Evolutionary conservation across 2,329 filamentous ascomycete species (phyloP).

Genomic region (Fusarium sp.): DNA sequence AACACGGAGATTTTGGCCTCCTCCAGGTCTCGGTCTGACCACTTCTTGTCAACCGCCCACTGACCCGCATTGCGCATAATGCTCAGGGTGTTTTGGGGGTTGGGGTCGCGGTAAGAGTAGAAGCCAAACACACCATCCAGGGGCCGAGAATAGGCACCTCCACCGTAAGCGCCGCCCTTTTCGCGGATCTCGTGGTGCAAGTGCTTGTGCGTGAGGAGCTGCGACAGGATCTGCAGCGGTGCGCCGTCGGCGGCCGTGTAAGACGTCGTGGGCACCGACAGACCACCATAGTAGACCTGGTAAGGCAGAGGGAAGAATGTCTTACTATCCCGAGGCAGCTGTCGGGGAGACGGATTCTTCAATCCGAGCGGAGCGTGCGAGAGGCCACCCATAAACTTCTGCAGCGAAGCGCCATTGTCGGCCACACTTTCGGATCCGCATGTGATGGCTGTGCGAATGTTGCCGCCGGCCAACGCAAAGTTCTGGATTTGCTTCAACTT

Average conservation of each 20-base stretch:
- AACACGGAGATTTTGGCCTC: slow-evolving; percentile 97
- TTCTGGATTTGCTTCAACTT: slow-evolving; percentile 87
- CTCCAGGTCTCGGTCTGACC: slow-evolving; percentile 85
- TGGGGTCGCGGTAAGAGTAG: slow-evolving; percentile 96
- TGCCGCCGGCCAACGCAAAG: slow-evolving; percentile 73
- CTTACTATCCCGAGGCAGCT: slow-evolving; percentile 65
- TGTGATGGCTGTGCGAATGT: slow-evolving; percentile 81
- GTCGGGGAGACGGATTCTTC: slow-evolving; percentile 41
- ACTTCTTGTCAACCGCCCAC: slow-evolving; percentile 82
- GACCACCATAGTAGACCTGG: slow-evolving; percentile 92
- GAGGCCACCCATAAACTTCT: slow-evolving; percentile 68
- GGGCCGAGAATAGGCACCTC: slow-evolving; percentile 81
- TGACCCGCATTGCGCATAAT: slow-evolving; percentile 84
- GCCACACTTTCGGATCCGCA: slow-evolving; percentile 78
- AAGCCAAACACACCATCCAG: slow-evolving; percentile 89
- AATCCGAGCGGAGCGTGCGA: slow-evolving; percentile 52
- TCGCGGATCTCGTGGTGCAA: slow-evolving; percentile 97
- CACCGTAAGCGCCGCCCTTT: slow-evolving; percentile 96
- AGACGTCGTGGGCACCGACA: slow-evolving; percentile 81
- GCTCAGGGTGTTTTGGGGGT: slow-evolving; percentile 84
- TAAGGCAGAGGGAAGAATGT: slow-evolving; percentile 95
- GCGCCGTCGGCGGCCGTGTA: slow-evolving; percentile 80
- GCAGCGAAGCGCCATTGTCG: slow-evolving; percentile 74
- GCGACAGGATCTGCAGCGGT: slow-evolving; percentile 84
- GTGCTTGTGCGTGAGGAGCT: slow-evolving; percentile 94